Percentiles rank a stretch among this genome's conserved stretches.
These are phyloP conservation scores for Daedalea quercina DNA, from an alignment of 768 basidiomycete genomes.

Conservation along the genomic window DNA sequence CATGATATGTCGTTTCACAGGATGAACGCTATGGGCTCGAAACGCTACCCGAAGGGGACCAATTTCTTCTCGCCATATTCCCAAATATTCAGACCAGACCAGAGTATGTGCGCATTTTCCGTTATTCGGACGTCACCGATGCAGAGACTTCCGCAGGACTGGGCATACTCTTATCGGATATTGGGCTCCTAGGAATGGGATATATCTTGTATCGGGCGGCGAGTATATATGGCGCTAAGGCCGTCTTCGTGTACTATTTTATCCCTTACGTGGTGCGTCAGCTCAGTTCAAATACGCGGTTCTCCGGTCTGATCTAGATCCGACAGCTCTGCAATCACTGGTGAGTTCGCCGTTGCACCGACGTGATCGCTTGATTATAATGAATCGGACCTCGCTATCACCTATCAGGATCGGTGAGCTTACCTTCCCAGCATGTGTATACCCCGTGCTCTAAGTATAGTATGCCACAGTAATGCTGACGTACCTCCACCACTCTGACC, in stretches of 20 bases:
- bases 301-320: slow-evolving; percentile 3
- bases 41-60: slow-evolving; percentile 23
- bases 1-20: slow-evolving; percentile 1
- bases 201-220: slow-evolving; percentile 11
- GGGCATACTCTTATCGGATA: slow-evolving; percentile 21
- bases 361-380: neutral
- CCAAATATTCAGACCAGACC: slow-evolving; percentile 10
- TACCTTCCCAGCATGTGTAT: neutral
- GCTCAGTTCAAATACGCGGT: neutral
- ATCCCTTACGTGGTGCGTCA: slow-evolving; percentile 22
- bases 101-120: neutral
- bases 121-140: neutral
- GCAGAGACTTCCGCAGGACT: slow-evolving; percentile 12
- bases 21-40: slow-evolving; percentile 22
- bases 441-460: neutral
- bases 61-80: slow-evolving; percentile 25
- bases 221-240: slow-evolving; percentile 14
- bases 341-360: slow-evolving; percentile 9
- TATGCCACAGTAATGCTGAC: slow-evolving; percentile 20
- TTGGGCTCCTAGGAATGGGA: slow-evolving; percentile 20
- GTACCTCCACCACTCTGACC: slow-evolving; percentile 25
- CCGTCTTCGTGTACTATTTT: slow-evolving; percentile 20
- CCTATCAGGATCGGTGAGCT: slow-evolving; percentile 21
- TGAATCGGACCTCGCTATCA: neutral
- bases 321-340: slow-evolving; percentile 25